Base-by-base conservation (phyloP, 306 rosid species). In the Oxytropis ochrocephala region DNA sequence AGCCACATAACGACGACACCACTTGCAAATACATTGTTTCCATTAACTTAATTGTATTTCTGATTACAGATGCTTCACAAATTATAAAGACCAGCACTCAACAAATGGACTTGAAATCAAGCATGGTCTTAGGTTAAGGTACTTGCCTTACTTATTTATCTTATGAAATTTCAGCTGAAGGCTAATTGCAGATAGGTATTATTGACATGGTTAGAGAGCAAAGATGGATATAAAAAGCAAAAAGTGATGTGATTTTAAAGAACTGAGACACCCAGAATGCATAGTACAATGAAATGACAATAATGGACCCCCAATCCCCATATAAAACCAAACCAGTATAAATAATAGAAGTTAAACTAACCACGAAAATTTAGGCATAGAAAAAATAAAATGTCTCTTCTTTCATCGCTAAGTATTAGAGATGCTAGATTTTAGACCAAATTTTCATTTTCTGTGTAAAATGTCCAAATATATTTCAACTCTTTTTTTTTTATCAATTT, bases 251-350 rank as follows among this genome's bases (percentile, higher is more conserved):
- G 70, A 50, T 72, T 57, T 72, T 72, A 29, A 58, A 70, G 47
- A 64, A 48, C 29, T 17, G 64, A 65, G 65, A 55, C 63, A 72
- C 53, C 58, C 72, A 70, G 47, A 81, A 67, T 61, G 85, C 73
- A 72, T 72, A 44, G 52, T 77, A 46, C 68, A 53, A 27, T 76
- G 85, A 81, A 76, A 72, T 76, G 81, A 72, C 79, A 72, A 18
- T 53, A 60, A 72, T 81, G 81, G 81, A 67, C 81, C 29, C 29
- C 29, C 29, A 24, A 24, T 24, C 29, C 79, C 65, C 75, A 71
- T 68, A 51, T 58, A 46, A 17, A 69, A 56, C 68, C 72, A 66
- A 58, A 32, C 75, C 72, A 71, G 72, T 42, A 69, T 69, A 49
- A 67, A 64, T 50, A 46, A 57, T 71, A 70, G 61, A 80, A 64